Evolutionary conservation across 1,284 basidiomycete species (phyloP), one percentile per base, ranked within the genome.

Genomic region (Hymenochaete sp.): DNA sequence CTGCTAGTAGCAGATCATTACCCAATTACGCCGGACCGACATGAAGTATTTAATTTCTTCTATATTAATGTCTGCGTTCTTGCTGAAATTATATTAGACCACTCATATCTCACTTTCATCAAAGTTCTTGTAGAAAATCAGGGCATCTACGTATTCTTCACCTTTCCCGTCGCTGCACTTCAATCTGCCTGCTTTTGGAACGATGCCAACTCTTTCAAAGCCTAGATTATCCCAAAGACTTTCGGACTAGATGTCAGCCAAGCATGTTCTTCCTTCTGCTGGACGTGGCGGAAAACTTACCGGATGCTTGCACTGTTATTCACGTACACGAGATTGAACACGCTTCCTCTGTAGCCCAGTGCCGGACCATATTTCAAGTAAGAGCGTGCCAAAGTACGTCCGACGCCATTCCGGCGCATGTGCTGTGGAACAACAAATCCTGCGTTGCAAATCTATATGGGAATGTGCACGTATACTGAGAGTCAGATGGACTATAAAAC

Each of bases 271-370:
- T n/a, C n/a, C n/a, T n/a, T 9, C 8, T 18, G 57, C 49, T 48
- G 60, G 66, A 8, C 63, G 58, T 33, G 64, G 55, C 51, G 66
- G 68, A 57, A 65, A 11, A 60, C 68, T 55, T 48, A 80, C 81
- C 68, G 74, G 48, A 86, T 64, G 45, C 79, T 84, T 10, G 82
- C 82, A 35, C 68, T 61, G 62, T 88, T 89, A 66, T 83, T 91
- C 29, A 80, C 78, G 63, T 88, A 97, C 27, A 96, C 92, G 38
- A 97, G 73, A 60, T 97, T 97, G 72, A 96, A 97, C 13, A 97
- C 88, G 55, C 85, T 91, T 0, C 78, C 88, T 55, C 79, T 72
- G 67, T 93, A 97, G 7, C 92, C 84, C 21, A 89, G 65, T 27
- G 65, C 66, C 0, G 89, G 92, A 0, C 77, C 93, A 56, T 89